Conservation (phyloP, 108 stramenopile genomes). For the Skeletonema potamos region DNA sequence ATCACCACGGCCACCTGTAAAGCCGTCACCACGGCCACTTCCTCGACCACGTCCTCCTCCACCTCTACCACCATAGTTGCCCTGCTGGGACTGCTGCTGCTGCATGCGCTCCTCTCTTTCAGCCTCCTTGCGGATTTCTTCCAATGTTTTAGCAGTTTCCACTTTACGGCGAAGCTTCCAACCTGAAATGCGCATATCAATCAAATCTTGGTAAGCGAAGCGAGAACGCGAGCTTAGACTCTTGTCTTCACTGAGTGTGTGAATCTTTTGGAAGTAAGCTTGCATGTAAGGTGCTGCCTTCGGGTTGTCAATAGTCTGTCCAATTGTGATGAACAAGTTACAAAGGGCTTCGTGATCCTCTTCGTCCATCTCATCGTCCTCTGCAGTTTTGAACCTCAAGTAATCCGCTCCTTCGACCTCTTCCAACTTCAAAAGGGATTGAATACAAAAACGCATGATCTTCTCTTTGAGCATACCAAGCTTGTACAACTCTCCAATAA, state of each 20-base stretch:
- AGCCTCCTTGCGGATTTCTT: constrained; percentile 85
- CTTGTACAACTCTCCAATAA: constrained; percentile 98
- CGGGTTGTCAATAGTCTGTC: constrained; percentile 72
- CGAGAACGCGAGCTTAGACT: constrained; percentile 73
- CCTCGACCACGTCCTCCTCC: constrained; percentile 42
- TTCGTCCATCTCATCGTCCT: constrained; percentile 75
- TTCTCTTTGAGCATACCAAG: constrained; percentile 90
- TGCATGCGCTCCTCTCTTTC: constrained; percentile 76
- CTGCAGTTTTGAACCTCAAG: constrained; percentile 43
- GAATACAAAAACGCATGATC: constrained; percentile 91
- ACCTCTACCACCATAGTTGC: constrained; percentile 7
- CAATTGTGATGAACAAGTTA: constrained; percentile 84
- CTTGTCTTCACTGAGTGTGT: constrained; percentile 55
- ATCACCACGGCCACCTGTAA: too few relatives aligned
- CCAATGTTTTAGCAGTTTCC: constrained; percentile 93
- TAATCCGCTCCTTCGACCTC: constrained; percentile 48
- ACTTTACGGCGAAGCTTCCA: constrained; percentile 91
- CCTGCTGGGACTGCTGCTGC: constrained; percentile 62
- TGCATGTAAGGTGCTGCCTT: constrained; percentile 60
- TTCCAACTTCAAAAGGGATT: constrained; percentile 75
- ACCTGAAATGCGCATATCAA: constrained; percentile 83
- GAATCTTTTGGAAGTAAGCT: constrained; percentile 74
- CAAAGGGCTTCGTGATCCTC: constrained; percentile 92
- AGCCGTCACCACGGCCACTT: constrained; percentile 28
- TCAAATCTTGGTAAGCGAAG: constrained; percentile 96